These are phyloP conservation scores for Pelargonium citronellum DNA, from an alignment of 441 rosid genomes.

Conservation along the genomic window DNA sequence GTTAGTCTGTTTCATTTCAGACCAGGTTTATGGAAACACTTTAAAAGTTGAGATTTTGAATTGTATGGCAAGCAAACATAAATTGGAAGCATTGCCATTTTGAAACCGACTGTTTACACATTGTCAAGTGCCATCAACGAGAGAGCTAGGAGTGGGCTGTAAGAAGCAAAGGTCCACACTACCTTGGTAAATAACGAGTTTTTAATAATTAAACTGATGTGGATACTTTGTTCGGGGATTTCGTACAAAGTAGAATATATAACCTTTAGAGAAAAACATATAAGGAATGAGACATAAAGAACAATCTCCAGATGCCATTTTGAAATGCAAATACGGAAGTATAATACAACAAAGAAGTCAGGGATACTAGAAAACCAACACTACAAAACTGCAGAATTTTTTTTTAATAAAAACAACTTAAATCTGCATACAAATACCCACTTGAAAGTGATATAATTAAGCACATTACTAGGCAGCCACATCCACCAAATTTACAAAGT, in stretches of 20 bases:
- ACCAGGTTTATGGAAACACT: too few relatives aligned
- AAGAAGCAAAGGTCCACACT: too few relatives aligned
- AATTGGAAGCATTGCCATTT: too few relatives aligned
- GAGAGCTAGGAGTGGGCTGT: too few relatives aligned
- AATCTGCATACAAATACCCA: slow-evolving; percentile 1
- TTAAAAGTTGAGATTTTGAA: too few relatives aligned
- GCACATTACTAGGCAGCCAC: not conserved
- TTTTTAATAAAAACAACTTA: not conserved
- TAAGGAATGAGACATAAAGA: not conserved
- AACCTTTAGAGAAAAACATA: not conserved
- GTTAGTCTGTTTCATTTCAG: too few relatives aligned
- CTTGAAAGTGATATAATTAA: not conserved
- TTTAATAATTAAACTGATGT: too few relatives aligned
- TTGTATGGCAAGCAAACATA: too few relatives aligned
- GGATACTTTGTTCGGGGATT: not conserved
- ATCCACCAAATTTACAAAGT: slow-evolving; percentile 2
- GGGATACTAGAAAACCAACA: not conserved
- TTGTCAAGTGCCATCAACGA: too few relatives aligned
- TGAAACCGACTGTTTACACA: too few relatives aligned
- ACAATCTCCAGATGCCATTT: not conserved
- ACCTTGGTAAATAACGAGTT: too few relatives aligned
- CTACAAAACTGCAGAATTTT: not conserved
- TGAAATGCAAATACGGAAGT: not conserved
- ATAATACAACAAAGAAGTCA: not conserved
- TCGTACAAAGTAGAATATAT: not conserved